Evolutionary conservation across 2,329 filamentous ascomycete species (phyloP).

Genomic region (Elsinoe ampelina): DNA sequence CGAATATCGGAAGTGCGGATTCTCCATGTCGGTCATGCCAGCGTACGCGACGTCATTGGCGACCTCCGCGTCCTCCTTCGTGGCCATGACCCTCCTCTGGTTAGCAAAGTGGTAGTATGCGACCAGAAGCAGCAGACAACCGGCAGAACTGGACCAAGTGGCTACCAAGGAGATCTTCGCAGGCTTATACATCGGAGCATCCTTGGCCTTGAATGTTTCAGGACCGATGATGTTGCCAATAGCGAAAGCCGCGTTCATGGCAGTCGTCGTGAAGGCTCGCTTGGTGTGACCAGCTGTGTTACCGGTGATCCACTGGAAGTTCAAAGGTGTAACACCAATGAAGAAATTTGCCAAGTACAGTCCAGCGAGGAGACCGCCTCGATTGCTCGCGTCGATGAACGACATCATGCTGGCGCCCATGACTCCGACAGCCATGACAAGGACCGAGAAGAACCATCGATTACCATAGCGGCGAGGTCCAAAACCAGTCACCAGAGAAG

Average conservation of each 20-base stretch:
- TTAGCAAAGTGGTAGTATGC: not conserved
- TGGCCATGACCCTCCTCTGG: not conserved
- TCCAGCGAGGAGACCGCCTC: conserved; percentile 30
- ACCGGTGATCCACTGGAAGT: conserved; percentile 32
- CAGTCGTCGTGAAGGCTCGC: conserved; percentile 55
- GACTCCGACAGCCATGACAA: not conserved
- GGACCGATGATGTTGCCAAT: conserved; percentile 31
- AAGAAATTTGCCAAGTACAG: conserved; percentile 27
- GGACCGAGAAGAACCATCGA: conserved; percentile 38
- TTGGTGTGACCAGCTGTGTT: conserved; percentile 65
- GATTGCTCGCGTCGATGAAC: conserved; percentile 23
- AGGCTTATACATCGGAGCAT: conserved; percentile 28
- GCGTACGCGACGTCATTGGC: conserved; percentile 3
- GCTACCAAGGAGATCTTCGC: conserved; percentile 30
- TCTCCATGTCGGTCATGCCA: conserved; percentile 17
- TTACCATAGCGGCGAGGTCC: conserved; percentile 40
- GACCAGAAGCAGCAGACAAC: not conserved
- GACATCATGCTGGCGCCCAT: conserved; percentile 22
- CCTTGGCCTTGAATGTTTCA: conserved; percentile 26
- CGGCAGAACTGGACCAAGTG: conserved; percentile 1
- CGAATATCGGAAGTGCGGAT: conserved; percentile 16
- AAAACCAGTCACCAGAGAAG: conserved; percentile 40
- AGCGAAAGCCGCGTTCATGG: conserved; percentile 33
- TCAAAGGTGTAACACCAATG: conserved; percentile 25
- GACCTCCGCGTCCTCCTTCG: not conserved